Evolutionary conservation across 2,329 filamentous ascomycete genomes (phyloP).

Genomic region (Phialophora macrospora): DNA sequence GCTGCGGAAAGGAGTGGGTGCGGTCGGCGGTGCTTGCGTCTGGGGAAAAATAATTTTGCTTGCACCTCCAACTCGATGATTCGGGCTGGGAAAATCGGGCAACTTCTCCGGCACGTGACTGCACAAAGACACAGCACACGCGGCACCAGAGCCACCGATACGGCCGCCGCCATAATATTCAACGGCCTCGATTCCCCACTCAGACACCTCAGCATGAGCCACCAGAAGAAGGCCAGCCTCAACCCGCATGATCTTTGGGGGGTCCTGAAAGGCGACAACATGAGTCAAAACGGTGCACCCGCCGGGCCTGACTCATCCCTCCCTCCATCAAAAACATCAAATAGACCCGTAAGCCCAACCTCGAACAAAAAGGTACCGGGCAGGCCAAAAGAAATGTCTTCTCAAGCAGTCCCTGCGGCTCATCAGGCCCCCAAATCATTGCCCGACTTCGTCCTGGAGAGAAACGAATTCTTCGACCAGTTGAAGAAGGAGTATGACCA

Average conservation of each 20-base stretch:
- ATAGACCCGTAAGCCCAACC: conserved; percentile 44
- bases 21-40: conserved; percentile 10
- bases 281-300: conserved; percentile 32
- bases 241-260: conserved; percentile 40
- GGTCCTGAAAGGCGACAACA: conserved; percentile 33
- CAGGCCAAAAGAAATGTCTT: conserved; percentile 39
- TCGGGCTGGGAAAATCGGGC: background rate
- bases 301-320: conserved; percentile 37
- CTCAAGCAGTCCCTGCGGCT: conserved; percentile 42
- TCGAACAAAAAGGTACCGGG: conserved; percentile 40
- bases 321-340: conserved; percentile 34
- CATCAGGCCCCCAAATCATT: conserved; percentile 49
- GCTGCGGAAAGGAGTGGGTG: conserved; percentile 27
- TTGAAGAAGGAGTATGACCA: conserved; percentile 83
- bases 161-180: conserved; percentile 22
- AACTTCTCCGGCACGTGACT: conserved; percentile 27
- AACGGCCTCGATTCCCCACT: conserved; percentile 23
- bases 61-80: conserved; percentile 22
- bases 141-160: background rate
- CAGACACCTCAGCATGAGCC: conserved; percentile 33
- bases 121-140: background rate
- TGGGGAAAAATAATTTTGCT: conserved; percentile 31
- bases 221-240: conserved; percentile 38
- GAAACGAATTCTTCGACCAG: conserved; percentile 85
- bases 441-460: conserved; percentile 79